A percentile compares a stretch with the other conserved stretches of the same genome.
phyloP scores from a whole-genome alignment of 768 basidiomycete species.

The Jaapia argillacea region DNA sequence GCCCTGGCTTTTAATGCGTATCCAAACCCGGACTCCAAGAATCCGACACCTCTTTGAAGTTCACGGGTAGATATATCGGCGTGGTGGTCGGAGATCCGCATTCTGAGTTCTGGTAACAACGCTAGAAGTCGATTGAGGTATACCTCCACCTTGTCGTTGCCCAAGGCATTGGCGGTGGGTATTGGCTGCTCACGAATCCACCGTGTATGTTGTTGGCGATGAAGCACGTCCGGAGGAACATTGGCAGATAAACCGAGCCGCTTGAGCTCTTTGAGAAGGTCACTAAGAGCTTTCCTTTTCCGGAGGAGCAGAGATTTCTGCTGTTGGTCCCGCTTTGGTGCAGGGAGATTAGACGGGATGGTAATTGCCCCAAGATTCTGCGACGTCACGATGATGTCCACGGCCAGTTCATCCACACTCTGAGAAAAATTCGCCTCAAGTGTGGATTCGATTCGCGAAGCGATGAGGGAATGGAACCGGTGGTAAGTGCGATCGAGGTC shows the following conservation, averaged over 20 bases:
- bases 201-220: conserved; percentile 37
- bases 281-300: conserved; percentile 87
- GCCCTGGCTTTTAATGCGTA: conserved; percentile 53
- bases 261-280: conserved; percentile 84
- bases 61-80: conserved; percentile 81
- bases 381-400: conserved; percentile 53
- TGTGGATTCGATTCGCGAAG: conserved; percentile 29
- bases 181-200: conserved; percentile 61
- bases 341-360: conserved; percentile 29
- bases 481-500: conserved; percentile 40
- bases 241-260: conserved; percentile 64
- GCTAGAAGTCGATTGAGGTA: conserved; percentile 60
- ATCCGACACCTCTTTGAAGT: conserved; percentile 64
- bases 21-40: conserved; percentile 71
- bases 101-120: conserved; percentile 56
- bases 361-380: conserved; percentile 41
- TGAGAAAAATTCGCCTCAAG: conserved; percentile 30
- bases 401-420: conserved; percentile 43
- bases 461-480: conserved; percentile 37
- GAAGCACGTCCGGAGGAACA: conserved; percentile 60
- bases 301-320: conserved; percentile 66
- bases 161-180: conserved; percentile 13
- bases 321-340: conserved; percentile 48
- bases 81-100: conserved; percentile 59
- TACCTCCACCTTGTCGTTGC: conserved; percentile 36